phyloP scores from a whole-genome alignment of 371 early-diverging fungal genomes.

The Mycotypha africana region DNA sequence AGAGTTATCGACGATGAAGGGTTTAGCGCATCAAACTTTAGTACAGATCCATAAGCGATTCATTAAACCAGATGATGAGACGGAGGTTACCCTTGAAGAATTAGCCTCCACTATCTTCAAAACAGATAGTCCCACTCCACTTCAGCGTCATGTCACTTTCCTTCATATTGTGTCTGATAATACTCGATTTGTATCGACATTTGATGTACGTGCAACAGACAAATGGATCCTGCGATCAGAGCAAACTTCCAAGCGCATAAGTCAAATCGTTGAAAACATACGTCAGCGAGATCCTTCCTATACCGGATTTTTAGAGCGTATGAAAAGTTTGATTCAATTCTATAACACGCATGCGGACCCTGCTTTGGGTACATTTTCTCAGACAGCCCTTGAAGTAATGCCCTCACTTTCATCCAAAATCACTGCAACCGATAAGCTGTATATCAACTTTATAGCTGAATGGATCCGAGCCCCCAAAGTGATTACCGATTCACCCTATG shows the following conservation, averaged over 20 bases:
- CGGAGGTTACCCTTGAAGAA: constrained; percentile 20
- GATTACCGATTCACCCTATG: constrained; percentile 38
- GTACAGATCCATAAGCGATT: constrained; percentile 24
- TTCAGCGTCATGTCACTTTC: constrained; percentile 56
- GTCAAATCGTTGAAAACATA: constrained; percentile 46
- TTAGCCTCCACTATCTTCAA: constrained; percentile 36
- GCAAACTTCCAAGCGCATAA: constrained; percentile 37
- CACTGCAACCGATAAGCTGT: constrained; percentile 43
- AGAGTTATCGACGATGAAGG: constrained; percentile 15
- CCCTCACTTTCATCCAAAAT: constrained; percentile 22
- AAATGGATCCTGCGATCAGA: constrained; percentile 48
- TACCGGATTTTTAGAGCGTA: constrained; percentile 41
- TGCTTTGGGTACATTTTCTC: constrained; percentile 14
- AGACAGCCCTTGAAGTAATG: constrained; percentile 4
- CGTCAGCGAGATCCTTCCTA: constrained; percentile 37
- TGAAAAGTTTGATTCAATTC: constrained; percentile 34
- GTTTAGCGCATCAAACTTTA: constrained; percentile 17
- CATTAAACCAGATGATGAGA: constrained; percentile 11
- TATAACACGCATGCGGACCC: constrained; percentile 35
- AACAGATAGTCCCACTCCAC: constrained; percentile 11
- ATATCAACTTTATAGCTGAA: constrained; percentile 56
- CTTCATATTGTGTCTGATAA: constrained; percentile 48
- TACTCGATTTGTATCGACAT: constrained; percentile 41
- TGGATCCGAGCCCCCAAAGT: constrained; percentile 46
- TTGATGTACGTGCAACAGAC: constrained; percentile 37